Base-by-base conservation (phyloP, 1,139 yeast species). In the Yamadazyma pseudoaaseri region DNA sequence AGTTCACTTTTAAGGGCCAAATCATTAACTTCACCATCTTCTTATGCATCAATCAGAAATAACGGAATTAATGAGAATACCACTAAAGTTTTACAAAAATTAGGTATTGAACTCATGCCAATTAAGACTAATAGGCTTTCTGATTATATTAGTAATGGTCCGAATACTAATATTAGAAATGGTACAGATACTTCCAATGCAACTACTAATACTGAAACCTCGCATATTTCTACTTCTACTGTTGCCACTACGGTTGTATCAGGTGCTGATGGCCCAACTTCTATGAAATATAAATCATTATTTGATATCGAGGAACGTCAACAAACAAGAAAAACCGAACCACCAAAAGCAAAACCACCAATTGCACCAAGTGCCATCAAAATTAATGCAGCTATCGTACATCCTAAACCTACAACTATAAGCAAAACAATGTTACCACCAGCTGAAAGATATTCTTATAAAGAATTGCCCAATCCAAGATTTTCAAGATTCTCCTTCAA, bases 401-500 rank as follows among this genome's bases (percentile, higher is more conserved):
- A 26, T 5, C 4, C 20, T 6, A 10, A 4, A 9, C 9, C 20
- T 4, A 5, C 20, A 5, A 7, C 6, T 4, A 11, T 10, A n/a
- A 10, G 15, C 10, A 16, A 8, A 12, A 15, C 7, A 12, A 15
- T 5, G 16, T 7, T 10, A 12, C 26, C 3, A 13, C 28, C 7
- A n/a, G n/a, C 10, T 25, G 27, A 14, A 5, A 7, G 10, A 18
- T 18, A 18, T 10, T 18, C 21, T 7, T 25, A 6, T 13, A 25
- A 25, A 13, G 8, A 25, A 25, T 25, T 25, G 26, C 74, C 76
- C 9, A 70, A 70, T 37, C 75, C 75, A 7, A 49, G 71, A 30
- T 70, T 70, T 36, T 68, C 75, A 0, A 54, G 67, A 29, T 59
- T 70, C 37, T 67, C 75, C 0, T 65, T 70, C 47, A 67, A 67